These are phyloP conservation scores for Kurtzmaniella quercitrusa DNA, from an alignment of 1,139 yeast genomes.

Conservation along the genomic window DNA sequence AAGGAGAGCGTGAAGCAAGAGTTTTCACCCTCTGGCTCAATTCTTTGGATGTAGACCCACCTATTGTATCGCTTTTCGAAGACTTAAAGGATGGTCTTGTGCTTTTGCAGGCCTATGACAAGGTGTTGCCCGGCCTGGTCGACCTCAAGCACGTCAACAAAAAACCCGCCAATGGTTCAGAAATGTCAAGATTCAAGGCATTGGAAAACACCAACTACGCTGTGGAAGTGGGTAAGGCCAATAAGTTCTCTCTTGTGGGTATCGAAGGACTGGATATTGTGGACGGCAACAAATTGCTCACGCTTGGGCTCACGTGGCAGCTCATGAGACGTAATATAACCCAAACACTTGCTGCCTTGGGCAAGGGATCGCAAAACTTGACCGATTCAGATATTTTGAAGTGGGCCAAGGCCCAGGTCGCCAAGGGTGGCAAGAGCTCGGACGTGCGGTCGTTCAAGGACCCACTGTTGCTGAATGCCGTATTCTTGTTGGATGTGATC, in stretches of 20 bases:
- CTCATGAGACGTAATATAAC: constrained; percentile 94
- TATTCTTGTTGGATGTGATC: constrained; percentile 82
- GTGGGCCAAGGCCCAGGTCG: constrained; percentile 89
- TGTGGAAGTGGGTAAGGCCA: constrained; percentile 91
- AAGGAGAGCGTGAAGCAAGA: constrained; percentile 99
- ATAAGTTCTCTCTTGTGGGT: constrained; percentile 90
- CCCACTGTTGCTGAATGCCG: constrained; percentile 66
- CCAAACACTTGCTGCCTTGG: constrained; percentile 70
- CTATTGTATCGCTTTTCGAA: constrained; percentile 86
- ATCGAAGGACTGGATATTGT: constrained; percentile 97
- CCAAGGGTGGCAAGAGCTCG: constrained; percentile 73
- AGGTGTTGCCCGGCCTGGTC: constrained; percentile 91
- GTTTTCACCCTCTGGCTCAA: constrained; percentile 97
- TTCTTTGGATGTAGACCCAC: constrained; percentile 93
- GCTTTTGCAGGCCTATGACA: constrained; percentile 88
- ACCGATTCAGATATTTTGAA: constrained; percentile 80
- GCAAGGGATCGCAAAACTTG: constrained; percentile 58
- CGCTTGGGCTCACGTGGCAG: constrained; percentile 98
- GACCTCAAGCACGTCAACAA: constrained; percentile 78
- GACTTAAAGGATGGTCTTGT: constrained; percentile 92
- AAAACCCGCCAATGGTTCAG: constrained; percentile 66
- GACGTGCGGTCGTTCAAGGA: constrained; percentile 84
- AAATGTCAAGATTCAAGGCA: constrained; percentile 86
- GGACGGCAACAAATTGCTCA: constrained; percentile 86
- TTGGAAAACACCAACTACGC: constrained; percentile 95